Conservation (phyloP, 2,329 filamentous ascomycete genomes). For the Calonectria henricotiae region DNA sequence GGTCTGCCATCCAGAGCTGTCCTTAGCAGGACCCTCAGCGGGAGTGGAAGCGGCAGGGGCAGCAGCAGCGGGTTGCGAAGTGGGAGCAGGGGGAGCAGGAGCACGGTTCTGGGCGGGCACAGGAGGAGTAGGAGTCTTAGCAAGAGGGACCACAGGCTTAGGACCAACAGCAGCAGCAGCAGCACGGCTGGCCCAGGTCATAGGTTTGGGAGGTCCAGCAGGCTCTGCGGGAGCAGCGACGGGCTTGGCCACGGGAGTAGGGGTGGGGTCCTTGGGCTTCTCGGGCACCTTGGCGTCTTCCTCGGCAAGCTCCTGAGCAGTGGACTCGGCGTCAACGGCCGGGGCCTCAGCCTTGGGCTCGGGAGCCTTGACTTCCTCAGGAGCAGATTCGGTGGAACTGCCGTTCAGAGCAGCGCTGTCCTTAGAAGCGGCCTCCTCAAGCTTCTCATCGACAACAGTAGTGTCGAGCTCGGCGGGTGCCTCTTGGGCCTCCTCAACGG, state of each 20-base stretch:
- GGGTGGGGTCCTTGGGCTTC: constrained; percentile 77
- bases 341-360: constrained; percentile 58
- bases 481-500: constrained; percentile 54
- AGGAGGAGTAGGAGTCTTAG: constrained; percentile 73
- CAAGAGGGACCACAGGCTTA: constrained; percentile 68
- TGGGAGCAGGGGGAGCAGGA: constrained; percentile 60
- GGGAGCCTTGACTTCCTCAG: constrained; percentile 60
- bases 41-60: constrained; percentile 60
- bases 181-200: constrained; percentile 83
- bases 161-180: constrained; percentile 72
- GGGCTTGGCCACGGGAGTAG: constrained; percentile 66
- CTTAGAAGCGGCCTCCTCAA: constrained; percentile 73
- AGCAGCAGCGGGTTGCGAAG: constrained; percentile 58
- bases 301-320: constrained; percentile 68
- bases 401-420: constrained; percentile 57
- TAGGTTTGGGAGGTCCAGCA: constrained; percentile 70
- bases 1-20: constrained; percentile 83
- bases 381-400: constrained; percentile 55
- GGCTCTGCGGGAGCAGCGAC: constrained; percentile 62
- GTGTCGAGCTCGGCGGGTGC: constrained; percentile 60
- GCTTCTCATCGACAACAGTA: constrained; percentile 80
- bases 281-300: constrained; percentile 73
- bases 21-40: constrained; percentile 66
- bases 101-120: constrained; percentile 67
- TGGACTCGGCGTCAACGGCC: constrained; percentile 66